Base-by-base conservation (phyloP, 2,329 filamentous ascomycete genomes). In the Cercospora sp. region DNA sequence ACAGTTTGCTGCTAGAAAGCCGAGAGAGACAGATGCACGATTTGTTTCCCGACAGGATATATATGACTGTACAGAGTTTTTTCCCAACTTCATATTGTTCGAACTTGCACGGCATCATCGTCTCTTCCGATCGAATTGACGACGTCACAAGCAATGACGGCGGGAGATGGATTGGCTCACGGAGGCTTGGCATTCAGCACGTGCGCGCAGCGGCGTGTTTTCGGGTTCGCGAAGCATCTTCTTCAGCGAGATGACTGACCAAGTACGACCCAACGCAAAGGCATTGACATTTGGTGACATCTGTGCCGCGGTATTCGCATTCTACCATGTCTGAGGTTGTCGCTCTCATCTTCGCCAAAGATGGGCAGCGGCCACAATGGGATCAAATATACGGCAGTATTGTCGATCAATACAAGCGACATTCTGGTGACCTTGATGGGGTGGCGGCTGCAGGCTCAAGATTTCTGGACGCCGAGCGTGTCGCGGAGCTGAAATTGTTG, bases 291-390 rank as follows among this genome's bases (percentile, higher is more conserved):
- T 51, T 12, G 7, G 45, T 51, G 18, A 16, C 45, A 51, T 26
- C 45, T 26, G 18, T 13, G 9, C 45, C 3, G 45, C 37, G 45
- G 18, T 24, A n/a, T 6, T 16, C 7, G 0, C 26, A 71, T 5
- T 28, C 9, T n/a, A 49, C 49, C 32, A 62, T 60, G 26, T 59
- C 63, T 21, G 62, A 58, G 69, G 51, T 69, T 24, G 59, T 67
- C 24, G 68, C 65, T 37, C 65, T 69, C 5, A 62, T 69, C 24
- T 69, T 69, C 51, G 61, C 65, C 34, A 59, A 66, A 43, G 58
- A 59, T 2, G 34, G 58, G 21, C 67, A 63, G 26, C 49, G 62
- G 13, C 37, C 61, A 61, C 49, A 43, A 21, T 69, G 67, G 67
- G 53, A 69, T 26, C 45, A 69, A 49, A 59, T 67, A 34, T 67